Base-by-base conservation (phyloP, 2,329 filamentous ascomycete species). In the Fusarium brachygibbosum region DNA sequence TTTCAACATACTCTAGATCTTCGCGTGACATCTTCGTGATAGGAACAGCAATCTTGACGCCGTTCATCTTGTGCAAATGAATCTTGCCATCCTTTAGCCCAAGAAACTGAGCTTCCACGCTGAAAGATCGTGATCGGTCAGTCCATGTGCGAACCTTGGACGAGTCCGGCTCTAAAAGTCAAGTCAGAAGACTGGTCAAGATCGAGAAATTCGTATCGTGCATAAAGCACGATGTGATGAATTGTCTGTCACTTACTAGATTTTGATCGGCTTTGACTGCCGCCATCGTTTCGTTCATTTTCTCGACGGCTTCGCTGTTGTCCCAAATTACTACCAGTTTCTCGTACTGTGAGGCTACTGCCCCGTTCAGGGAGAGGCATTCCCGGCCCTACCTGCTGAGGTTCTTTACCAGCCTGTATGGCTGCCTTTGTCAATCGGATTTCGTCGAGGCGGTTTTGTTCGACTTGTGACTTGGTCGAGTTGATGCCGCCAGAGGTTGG, bases 31-130 rank as follows among this genome's bases (percentile, higher is more conserved):
- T 99, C 79, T 99, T 99, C 38, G 89, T 85, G 29, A 98, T 89
- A 4, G 96, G 96, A 6, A 99, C 96, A 11, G 96, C 96, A 79
- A 99, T 99, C 81, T 98, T 98, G 74, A 99, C 94, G 37, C 96
- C 96, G 77, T 99, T 99, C 81, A 93, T 87, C 83, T 99, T 99
- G 84, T 99, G 96, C 23, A 99, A 85, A 80, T 99, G 97, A 70
- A 99, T 97, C 80, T 98, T 98, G 68, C 94, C 93, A 77, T 98
- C 96, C 78, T 93, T 93, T 53, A 98, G 86, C 29, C 94, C 95
- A 52, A 99, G 88, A 76, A 98, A 99, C 78, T 99, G 93, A 17
- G 96, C 96, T 71, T 98, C 96, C 57, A 99, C 96, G 73, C 93
- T 98, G 82, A 99, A 99, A 1, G 94, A 95, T 74, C 95, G 96